Evolutionary conservation across 2,329 filamentous ascomycete genomes (phyloP), one percentile per base, ranked within the genome.

Genomic region (Botrytis aclada): DNA sequence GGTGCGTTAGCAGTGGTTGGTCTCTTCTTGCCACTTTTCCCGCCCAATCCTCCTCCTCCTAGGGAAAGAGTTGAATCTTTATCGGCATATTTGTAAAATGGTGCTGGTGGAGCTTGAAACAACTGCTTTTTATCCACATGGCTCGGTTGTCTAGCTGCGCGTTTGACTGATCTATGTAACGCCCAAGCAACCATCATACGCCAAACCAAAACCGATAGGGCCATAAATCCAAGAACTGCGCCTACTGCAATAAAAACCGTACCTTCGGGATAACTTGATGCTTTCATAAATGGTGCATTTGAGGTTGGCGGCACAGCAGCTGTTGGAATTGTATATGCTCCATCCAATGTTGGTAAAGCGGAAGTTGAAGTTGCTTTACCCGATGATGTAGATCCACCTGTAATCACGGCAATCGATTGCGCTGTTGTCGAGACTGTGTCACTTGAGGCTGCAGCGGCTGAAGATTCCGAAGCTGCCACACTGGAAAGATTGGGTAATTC

Each of bases 181-280:
- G 95, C 92, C 88, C 94, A 97, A 74, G 93, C 94, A 74, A 98
- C 90, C 72, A 98, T 88, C 69, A 87, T 91, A 74, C 95, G 93
- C 96, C 96, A 99, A 73, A 92, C 86, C 20, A 99, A 86, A 62
- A 98, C 89, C n/a, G 90, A 90, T 14, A 94, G 85, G 18, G 90
- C 93, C 76, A 98, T 89, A 76, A 94, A 91, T 25, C 93, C 96
- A 10, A 99, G 88, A 41, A 94, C 91, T 39, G 94, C 92, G 63
- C 96, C 96, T 1, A 98, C 96, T 34, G 90, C 92, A 79, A 99
- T 99, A 84, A 99, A 99, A 74, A 99, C 92, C 6, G 95, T 98
- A 71, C 96, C 96, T 79, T 98, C 93, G 3, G 96, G 96, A 18
- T 95, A 86, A 70, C 84, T 90, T 0, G 94, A 97, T 79, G 91